Evolutionary conservation across 768 basidiomycete genomes (phyloP).

Genomic region (Brasilioporus rufonigricans): DNA sequence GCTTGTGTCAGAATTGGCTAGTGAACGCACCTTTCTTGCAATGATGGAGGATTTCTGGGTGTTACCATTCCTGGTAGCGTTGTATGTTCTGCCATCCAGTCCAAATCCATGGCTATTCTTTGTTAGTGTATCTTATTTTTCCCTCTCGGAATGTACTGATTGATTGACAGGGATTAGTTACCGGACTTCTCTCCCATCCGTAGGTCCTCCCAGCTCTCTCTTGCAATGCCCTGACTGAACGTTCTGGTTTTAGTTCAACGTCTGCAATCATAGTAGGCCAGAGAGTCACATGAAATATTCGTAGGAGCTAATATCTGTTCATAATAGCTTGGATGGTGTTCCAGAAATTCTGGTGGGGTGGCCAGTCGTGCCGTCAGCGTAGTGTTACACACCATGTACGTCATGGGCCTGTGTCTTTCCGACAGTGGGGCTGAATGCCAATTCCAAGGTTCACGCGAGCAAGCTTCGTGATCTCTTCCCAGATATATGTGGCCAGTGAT

Average conservation of each 20-base stretch:
- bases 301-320: neutral
- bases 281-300: no score
- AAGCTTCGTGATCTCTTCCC: conserved; percentile 41
- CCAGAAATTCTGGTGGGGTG: conserved; percentile 56
- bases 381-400: conserved; percentile 54
- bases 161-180: conserved; percentile 35
- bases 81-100: conserved; percentile 45
- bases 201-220: conserved; percentile 12
- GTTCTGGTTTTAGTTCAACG: conserved; percentile 34
- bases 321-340: conserved; percentile 52
- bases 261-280: conserved; percentile 44
- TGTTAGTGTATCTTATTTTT: conserved; percentile 37
- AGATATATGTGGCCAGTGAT: conserved; percentile 59
- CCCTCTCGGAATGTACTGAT: neutral
- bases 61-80: conserved; percentile 59
- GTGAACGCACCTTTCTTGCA: conserved; percentile 52
- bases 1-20: conserved; percentile 48
- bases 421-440: neutral
- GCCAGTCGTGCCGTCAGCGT: conserved; percentile 59
- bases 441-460: conserved; percentile 43
- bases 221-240: neutral
- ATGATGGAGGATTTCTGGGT: conserved; percentile 58
- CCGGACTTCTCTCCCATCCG: conserved; percentile 46
- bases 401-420: neutral
- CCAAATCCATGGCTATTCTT: conserved; percentile 55